phyloP scores from a whole-genome alignment of 2,329 filamentous ascomycete genomes.

The Stachybotrys elegans region DNA sequence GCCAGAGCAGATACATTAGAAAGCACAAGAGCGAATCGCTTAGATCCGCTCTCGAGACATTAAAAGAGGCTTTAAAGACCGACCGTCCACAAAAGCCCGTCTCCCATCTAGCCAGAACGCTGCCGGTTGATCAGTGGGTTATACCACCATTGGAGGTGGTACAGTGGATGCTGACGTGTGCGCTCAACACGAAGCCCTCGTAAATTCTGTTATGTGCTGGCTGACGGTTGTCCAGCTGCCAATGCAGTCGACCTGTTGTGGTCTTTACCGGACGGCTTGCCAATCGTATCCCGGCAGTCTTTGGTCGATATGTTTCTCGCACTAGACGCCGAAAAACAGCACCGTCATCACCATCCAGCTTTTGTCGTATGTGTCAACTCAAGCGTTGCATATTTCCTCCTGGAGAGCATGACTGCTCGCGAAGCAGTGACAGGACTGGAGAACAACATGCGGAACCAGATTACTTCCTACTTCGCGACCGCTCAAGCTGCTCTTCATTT shows the following conservation, averaged over 20 bases:
- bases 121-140: background rate
- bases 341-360: background rate
- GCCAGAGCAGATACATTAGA: background rate
- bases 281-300: background rate
- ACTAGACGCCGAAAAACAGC: background rate
- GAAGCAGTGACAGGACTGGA: background rate
- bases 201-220: background rate
- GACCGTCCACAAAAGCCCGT: background rate
- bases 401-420: background rate
- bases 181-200: background rate
- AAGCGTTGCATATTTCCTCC: background rate
- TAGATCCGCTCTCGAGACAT: background rate
- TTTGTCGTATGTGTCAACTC: background rate
- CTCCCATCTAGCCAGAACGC: background rate
- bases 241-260: background rate
- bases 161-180: background rate
- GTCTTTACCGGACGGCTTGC: background rate
- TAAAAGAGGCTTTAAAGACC: background rate
- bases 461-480: background rate
- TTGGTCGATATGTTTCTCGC: background rate
- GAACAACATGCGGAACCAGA: background rate
- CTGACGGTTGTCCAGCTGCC: background rate
- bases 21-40: background rate
- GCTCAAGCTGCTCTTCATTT: background rate
- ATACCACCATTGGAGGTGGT: background rate